Evolutionary conservation across 2,329 filamentous ascomycete species (phyloP).

Genomic region (Colletotrichum gigasporum): DNA sequence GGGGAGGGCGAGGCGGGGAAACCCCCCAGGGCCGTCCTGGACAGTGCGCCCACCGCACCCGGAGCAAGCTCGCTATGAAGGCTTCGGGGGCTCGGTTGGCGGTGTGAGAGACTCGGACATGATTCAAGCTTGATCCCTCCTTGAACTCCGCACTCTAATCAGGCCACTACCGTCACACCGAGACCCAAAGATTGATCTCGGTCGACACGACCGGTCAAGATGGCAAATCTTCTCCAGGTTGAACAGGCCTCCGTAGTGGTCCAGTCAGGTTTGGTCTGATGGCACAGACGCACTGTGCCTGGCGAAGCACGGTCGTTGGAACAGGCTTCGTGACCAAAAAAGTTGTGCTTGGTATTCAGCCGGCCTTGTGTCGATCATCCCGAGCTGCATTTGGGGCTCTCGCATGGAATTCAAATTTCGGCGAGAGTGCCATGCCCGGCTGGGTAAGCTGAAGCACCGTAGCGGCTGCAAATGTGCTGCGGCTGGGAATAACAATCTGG

Average conservation of each 20-base stretch:
- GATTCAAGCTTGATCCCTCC: constrained; percentile 13
- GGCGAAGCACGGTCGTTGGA: background rate
- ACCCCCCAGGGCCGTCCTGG: background rate
- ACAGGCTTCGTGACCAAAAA: constrained; percentile 7
- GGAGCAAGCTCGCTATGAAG: background rate
- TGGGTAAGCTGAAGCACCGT: background rate
- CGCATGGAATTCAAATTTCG: constrained; percentile 3
- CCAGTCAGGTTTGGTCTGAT: background rate
- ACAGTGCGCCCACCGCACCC: background rate
- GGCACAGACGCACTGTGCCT: background rate
- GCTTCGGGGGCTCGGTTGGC: background rate
- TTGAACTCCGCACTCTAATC: background rate
- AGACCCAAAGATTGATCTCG: background rate
- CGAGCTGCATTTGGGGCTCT: constrained; percentile 6
- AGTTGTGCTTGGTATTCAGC: background rate
- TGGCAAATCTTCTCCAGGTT: background rate
- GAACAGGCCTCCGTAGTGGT: background rate
- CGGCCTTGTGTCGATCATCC: constrained; percentile 18
- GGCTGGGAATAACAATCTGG: constrained; percentile 4
- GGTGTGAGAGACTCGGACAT: background rate
- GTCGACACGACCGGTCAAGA: background rate
- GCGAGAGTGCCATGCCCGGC: constrained; percentile 4
- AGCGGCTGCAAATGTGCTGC: background rate
- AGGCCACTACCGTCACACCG: constrained; percentile 12
- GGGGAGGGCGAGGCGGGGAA: no score